Evolutionary conservation across 2,329 filamentous ascomycete species (phyloP), one percentile per base, ranked within the genome.

Genomic region (Pseudonectria buxi): DNA sequence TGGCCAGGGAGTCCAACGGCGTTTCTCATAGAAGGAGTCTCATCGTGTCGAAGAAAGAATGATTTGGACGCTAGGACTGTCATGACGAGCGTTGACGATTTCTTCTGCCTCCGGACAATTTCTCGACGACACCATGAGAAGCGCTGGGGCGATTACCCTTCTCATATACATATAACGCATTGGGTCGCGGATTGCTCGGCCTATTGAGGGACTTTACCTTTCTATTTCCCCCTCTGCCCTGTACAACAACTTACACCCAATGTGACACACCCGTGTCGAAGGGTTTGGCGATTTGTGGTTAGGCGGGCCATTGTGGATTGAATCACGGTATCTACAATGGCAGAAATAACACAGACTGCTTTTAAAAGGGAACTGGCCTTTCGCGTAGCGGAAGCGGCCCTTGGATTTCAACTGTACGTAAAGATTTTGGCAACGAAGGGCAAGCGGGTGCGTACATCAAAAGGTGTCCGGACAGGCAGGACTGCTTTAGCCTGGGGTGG

Each of bases 1-100:
- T 28, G 71, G 72, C 25, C 72, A 76, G 50, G 65, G 65, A 36
- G 65, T 72, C 7, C 67, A 72, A 47, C 67, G 76, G 39, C 73
- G 74, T 41, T 77, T 72, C 58, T 76, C 71, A 57, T 79, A 74
- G 60, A 48, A 50, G 41, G 51, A 40, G 44, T 26, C 32, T 28
- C 35, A 31, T 32, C 18, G 18, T 22, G 18, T 22, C 18, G 18
- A 22, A 22, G 18, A 22, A 9, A 5, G 18, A 22, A 22, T 22
- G 30, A 22, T 10, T n/a, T 32, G 15, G 30, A 32, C 22, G 11
- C 6, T 15, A 13, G 6, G 30, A 6, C 18, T 18, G n/a, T 6
- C 22, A 22, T 22, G 18, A 12, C 18, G 10, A 13, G 22, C 13
- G 43, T 42, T 15, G 42, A 47, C 42, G 45, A 45, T 30, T 53